Evolutionary conservation across 345 rosid genomes (phyloP).

Genomic region (Populus euphratica): DNA sequence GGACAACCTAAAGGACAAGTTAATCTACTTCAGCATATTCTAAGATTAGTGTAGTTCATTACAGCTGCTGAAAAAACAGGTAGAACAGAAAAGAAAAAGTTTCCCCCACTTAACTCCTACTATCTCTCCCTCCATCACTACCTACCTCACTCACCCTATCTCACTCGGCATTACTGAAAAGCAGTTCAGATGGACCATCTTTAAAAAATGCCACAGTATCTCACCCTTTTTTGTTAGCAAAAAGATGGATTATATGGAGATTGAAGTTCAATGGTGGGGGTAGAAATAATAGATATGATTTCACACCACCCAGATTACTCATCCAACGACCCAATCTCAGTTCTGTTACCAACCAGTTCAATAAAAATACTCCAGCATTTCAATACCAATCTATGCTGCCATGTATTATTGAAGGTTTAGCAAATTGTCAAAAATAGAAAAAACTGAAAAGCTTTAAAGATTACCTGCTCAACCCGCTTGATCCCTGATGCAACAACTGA

Average conservation of each 20-base stretch:
- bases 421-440: not conserved
- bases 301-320: not conserved
- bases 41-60: not conserved
- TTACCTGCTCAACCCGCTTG: slow-evolving; percentile 85
- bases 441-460: not conserved
- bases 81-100: not conserved
- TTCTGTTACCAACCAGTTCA: not conserved
- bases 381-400: not conserved
- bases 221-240: not conserved
- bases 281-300: not conserved
- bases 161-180: not conserved
- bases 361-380: not conserved
- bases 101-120: no score
- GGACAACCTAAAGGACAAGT: not conserved
- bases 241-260: no score
- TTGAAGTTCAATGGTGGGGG: not conserved
- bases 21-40: not conserved
- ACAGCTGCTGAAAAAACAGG: not conserved
- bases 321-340: not conserved
- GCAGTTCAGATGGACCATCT: not conserved
- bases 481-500: slow-evolving; percentile 84
- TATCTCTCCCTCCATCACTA: no score
- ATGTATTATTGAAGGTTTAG: not conserved
- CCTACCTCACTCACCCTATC: not conserved
- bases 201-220: not conserved